Conservation (phyloP, 2,329 filamentous ascomycete species). For the Pseudogymnoascus pannorum region DNA sequence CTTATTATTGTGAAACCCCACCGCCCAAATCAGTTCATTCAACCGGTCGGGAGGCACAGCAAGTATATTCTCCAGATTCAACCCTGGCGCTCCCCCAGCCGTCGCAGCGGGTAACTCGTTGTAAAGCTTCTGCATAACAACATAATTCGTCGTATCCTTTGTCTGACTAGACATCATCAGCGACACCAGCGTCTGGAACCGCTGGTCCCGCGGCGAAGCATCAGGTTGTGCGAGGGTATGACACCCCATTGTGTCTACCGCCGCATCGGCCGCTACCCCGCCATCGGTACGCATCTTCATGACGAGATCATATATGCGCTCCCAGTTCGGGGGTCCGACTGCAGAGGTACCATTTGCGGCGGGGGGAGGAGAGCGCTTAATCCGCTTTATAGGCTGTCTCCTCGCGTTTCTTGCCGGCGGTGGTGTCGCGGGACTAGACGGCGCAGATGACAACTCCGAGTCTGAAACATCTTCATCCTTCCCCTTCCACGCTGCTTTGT, state of each 20-base stretch:
- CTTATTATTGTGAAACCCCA: conserved; percentile 72
- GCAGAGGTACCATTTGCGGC: conserved; percentile 18
- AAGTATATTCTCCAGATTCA: conserved; percentile 58
- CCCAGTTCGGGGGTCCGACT: conserved; percentile 72
- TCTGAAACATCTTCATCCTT: neutral
- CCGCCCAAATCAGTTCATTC: conserved; percentile 58
- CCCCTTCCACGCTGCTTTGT: neutral
- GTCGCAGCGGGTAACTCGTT: conserved; percentile 44
- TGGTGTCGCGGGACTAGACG: neutral
- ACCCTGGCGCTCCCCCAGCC: conserved; percentile 32
- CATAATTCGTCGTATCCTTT: conserved; percentile 64
- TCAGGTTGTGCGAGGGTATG: conserved; percentile 60
- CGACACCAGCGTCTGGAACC: conserved; percentile 62
- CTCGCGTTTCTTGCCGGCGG: neutral
- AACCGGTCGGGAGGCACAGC: conserved; percentile 49
- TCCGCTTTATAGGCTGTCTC: neutral
- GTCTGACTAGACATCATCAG: conserved; percentile 69
- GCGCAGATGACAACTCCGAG: neutral
- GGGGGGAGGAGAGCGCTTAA: neutral
- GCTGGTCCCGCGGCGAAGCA: conserved; percentile 43
- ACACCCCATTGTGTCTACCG: conserved; percentile 97
- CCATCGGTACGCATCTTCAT: conserved; percentile 63
- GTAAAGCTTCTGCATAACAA: conserved; percentile 59
- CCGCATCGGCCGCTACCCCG: conserved; percentile 59
- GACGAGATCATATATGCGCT: conserved; percentile 69